Conservation (phyloP, 495 filamentous ascomycete species). For the Neurospora hispaniola region DNA sequence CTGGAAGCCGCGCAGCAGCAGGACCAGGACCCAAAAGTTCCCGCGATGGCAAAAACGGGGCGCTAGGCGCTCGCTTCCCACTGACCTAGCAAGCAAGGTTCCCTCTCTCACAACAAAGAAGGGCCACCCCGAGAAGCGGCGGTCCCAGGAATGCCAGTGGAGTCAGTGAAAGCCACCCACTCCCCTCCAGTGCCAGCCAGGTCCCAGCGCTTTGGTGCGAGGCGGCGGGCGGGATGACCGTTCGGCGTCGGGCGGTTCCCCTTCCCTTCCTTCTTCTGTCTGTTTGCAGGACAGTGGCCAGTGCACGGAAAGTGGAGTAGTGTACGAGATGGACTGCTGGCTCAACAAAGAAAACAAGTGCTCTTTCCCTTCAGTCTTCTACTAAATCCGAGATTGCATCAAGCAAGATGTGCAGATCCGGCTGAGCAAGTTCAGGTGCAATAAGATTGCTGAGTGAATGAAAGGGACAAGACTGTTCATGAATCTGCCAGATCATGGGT, state of each 20-base stretch:
- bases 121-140: neutral
- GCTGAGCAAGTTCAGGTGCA: neutral
- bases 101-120: neutral
- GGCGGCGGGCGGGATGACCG: neutral
- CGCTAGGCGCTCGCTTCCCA: neutral
- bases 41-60: neutral
- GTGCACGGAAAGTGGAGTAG: neutral
- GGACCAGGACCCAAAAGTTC: neutral
- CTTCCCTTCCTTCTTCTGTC: neutral
- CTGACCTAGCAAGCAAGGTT: neutral
- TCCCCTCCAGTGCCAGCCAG: neutral
- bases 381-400: neutral
- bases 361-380: neutral
- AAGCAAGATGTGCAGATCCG: neutral
- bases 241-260: neutral
- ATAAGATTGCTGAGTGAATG: neutral
- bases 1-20: neutral
- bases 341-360: neutral
- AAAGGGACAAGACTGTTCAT: neutral
- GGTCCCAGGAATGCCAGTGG: neutral
- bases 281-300: neutral
- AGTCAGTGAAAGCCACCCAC: too few relatives aligned
- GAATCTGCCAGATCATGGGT: neutral
- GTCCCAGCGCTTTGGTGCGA: neutral
- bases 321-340: neutral